Evolutionary conservation across 371 early-diverging fungal species (phyloP).

Genomic region (Thermomucor indicae-seudaticae): DNA sequence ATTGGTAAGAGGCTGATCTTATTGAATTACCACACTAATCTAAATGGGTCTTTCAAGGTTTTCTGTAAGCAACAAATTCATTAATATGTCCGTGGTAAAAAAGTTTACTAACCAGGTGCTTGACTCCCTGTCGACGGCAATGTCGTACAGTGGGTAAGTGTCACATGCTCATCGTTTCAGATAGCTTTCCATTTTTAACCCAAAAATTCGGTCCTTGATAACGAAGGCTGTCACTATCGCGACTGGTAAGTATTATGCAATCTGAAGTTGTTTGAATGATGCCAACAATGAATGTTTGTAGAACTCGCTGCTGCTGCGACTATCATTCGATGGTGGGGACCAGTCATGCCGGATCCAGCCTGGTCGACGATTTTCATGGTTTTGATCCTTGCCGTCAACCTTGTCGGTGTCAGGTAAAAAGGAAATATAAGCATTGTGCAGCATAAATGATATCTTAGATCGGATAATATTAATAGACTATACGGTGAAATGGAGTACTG

Average conservation of each 20-base stretch:
- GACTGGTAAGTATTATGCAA: slow-evolving; percentile 13
- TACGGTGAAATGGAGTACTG: slow-evolving; percentile 76
- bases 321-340: slow-evolving; percentile 71
- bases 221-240: slow-evolving; percentile 69
- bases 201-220: too few relatives aligned
- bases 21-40: too few relatives aligned
- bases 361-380: slow-evolving; percentile 54
- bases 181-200: too few relatives aligned
- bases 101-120: too few relatives aligned
- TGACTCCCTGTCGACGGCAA: too few relatives aligned
- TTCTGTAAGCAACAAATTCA: slow-evolving; percentile 16
- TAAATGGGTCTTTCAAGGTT: too few relatives aligned
- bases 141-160: slow-evolving; percentile 23
- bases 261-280: not conserved
- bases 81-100: too few relatives aligned
- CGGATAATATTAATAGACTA: slow-evolving; percentile 6
- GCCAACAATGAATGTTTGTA: slow-evolving; percentile 28
- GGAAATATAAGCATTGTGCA: too few relatives aligned
- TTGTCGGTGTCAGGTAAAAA: slow-evolving; percentile 15
- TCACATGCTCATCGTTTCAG: too few relatives aligned
- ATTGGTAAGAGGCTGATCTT: too few relatives aligned
- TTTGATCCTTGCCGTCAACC: slow-evolving; percentile 26
- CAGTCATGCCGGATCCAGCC: slow-evolving; percentile 42
- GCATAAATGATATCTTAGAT: not conserved
- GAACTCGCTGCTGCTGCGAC: slow-evolving; percentile 75